A percentile compares a stretch with the other conserved stretches of the same genome.
These are phyloP conservation scores for Gymnopilus junonius DNA, from an alignment of 768 basidiomycete genomes.

Conservation along the genomic window DNA sequence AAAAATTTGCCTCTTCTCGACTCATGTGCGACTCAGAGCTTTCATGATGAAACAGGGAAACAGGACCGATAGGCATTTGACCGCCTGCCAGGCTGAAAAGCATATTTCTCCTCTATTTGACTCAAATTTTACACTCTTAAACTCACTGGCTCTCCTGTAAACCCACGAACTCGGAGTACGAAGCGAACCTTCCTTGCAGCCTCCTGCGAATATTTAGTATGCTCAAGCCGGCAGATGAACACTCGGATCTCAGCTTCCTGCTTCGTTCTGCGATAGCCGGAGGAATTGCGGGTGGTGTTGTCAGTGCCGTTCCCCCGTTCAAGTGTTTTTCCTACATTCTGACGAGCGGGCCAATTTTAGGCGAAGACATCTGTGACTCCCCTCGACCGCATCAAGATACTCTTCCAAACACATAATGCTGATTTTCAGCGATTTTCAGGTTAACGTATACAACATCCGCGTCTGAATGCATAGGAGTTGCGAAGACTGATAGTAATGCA, in stretches of 20 bases:
- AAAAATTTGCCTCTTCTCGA: too few species aligned
- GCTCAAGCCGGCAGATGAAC: background rate
- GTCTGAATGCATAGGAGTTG: background rate
- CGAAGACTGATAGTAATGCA: background rate
- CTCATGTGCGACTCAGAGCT: too few species aligned
- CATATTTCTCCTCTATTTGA: too few species aligned
- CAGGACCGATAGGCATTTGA: too few species aligned
- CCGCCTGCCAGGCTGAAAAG: too few species aligned
- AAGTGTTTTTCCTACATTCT: background rate
- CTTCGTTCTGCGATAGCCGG: conserved; percentile 11
- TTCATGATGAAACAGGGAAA: too few species aligned
- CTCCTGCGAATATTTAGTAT: too few species aligned
- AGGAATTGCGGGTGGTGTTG: conserved; percentile 12
- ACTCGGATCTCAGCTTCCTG: background rate
- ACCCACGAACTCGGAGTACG: too few species aligned
- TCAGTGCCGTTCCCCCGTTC: background rate
- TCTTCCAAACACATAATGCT: conserved; percentile 13
- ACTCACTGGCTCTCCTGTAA: too few species aligned
- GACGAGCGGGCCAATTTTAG: background rate
- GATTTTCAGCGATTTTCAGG: conserved; percentile 9
- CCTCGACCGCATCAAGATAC: conserved; percentile 14
- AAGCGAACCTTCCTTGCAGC: too few species aligned
- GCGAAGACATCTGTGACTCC: conserved; percentile 16
- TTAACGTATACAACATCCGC: background rate
- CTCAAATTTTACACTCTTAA: too few species aligned